Evolutionary conservation across 2,329 filamentous ascomycete species (phyloP).

Genomic region (Botryosphaeria agaves): DNA sequence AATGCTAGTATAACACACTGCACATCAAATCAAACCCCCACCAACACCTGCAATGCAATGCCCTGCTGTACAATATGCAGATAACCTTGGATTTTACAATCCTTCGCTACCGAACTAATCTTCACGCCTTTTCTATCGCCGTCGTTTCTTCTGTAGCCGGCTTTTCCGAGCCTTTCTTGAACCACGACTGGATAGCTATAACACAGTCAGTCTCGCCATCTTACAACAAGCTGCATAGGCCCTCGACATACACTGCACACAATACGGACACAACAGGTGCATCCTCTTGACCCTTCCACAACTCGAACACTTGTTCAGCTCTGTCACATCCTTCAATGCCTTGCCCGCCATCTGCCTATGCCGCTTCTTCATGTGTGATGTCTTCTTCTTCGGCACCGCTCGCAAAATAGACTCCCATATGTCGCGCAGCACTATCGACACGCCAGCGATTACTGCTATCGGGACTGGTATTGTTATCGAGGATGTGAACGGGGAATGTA

Average conservation of each 20-base stretch:
- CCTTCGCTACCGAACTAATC: too few relatives aligned
- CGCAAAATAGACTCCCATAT: conserved; percentile 87
- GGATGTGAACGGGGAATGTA: conserved; percentile 25
- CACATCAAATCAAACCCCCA: too few relatives aligned
- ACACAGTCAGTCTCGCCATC: not conserved
- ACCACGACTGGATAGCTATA: conserved; percentile 16
- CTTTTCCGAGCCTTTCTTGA: conserved; percentile 17
- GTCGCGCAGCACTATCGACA: conserved; percentile 55
- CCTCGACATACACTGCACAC: conserved; percentile 53
- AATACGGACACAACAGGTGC: conserved; percentile 76
- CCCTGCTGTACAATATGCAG: too few relatives aligned
- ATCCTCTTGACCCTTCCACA: conserved; percentile 80
- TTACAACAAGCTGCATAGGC: not conserved
- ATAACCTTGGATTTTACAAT: too few relatives aligned
- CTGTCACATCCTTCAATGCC: conserved; percentile 76
- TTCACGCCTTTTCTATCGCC: too few relatives aligned
- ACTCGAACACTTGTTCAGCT: conserved; percentile 72
- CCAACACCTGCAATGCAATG: too few relatives aligned
- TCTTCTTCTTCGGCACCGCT: conserved; percentile 97
- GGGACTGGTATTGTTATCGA: conserved; percentile 22
- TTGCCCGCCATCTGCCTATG: conserved; percentile 92
- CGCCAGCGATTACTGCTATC: conserved; percentile 15
- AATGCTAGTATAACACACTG: too few relatives aligned
- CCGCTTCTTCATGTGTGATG: conserved; percentile 88
- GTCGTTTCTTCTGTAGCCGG: too few relatives aligned